Percentiles rank a stretch among this genome's conserved stretches.
These are phyloP conservation scores for Psidium guajava DNA, from an alignment of 345 rosid species.

Conservation along the genomic window DNA sequence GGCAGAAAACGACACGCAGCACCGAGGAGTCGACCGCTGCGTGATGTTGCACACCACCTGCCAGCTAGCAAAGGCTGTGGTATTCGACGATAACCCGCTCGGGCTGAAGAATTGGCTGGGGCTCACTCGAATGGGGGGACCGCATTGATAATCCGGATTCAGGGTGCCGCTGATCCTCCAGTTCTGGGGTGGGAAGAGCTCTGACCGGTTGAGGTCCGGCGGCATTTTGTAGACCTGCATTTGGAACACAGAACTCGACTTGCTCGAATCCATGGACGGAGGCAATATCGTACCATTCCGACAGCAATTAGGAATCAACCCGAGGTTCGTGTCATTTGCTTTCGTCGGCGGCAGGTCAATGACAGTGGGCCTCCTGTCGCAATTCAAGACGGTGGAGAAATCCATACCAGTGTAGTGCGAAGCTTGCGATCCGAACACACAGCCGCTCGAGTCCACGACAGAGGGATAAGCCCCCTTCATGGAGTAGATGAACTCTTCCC, in stretches of 20 bases:
- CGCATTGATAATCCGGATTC: conserved; percentile 75
- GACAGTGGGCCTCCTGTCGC: conserved; percentile 71
- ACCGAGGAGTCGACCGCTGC: conserved; percentile 47
- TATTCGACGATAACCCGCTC: conserved; percentile 50
- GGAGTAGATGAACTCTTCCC: conserved; percentile 58
- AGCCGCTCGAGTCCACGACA: conserved; percentile 59
- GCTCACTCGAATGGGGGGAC: conserved; percentile 74
- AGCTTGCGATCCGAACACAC: conserved; percentile 65
- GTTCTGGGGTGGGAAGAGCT: conserved; percentile 68
- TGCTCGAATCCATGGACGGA: conserved; percentile 58
- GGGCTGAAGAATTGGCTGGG: conserved; percentile 58
- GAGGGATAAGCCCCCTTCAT: conserved; percentile 90
- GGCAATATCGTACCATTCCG: conserved; percentile 84
- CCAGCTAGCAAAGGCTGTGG: conserved; percentile 72
- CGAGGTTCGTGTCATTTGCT: conserved; percentile 60
- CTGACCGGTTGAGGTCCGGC: conserved; percentile 61
- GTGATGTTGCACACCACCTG: conserved; percentile 97
- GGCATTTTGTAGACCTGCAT: conserved; percentile 88
- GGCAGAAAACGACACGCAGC: conserved; percentile 88
- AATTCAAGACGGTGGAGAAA: conserved; percentile 62
- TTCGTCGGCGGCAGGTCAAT: conserved; percentile 75
- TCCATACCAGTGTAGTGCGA: conserved; percentile 35
- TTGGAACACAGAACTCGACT: conserved; percentile 69
- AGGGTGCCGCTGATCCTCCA: conserved; percentile 73
- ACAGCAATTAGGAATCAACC: conserved; percentile 67